Conservation (phyloP, 2,329 filamentous ascomycete species). For the Pseudogymnoascus sp. region DNA sequence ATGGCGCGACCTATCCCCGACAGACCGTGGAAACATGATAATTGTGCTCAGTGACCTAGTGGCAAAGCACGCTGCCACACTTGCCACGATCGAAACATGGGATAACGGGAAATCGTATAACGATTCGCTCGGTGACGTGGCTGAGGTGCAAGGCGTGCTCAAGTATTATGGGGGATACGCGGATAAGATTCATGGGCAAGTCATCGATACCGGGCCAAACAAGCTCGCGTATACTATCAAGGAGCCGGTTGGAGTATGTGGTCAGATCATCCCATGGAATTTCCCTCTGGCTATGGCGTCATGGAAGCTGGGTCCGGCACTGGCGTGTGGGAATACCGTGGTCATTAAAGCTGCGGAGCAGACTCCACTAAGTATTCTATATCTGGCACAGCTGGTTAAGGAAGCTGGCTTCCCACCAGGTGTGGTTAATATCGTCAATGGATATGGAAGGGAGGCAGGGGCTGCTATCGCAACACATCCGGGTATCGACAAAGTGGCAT, state of each 20-base stretch:
- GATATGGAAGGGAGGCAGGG: conserved; percentile 62
- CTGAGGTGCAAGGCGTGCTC: conserved; percentile 60
- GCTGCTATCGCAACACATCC: conserved; percentile 57
- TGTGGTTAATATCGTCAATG: conserved; percentile 59
- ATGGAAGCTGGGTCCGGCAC: conserved; percentile 62
- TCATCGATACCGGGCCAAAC: conserved; percentile 57
- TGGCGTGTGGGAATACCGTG: conserved; percentile 54
- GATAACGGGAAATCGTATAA: conserved; percentile 81
- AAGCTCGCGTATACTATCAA: conserved; percentile 64
- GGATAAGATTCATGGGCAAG: conserved; percentile 66
- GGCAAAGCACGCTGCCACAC: conserved; percentile 69
- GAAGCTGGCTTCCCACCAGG: conserved; percentile 61
- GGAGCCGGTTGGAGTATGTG: conserved; percentile 63
- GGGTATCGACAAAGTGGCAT: conserved; percentile 61
- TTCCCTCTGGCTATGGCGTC: conserved; percentile 59
- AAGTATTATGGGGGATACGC: conserved; percentile 77
- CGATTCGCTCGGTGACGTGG: conserved; percentile 71
- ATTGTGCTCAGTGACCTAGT: conserved; percentile 63
- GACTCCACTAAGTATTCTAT: conserved; percentile 52
- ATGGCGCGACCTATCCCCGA: conserved; percentile 63
- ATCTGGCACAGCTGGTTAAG: conserved; percentile 49
- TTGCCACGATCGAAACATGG: conserved; percentile 78
- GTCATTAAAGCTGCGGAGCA: conserved; percentile 58
- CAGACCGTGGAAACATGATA: conserved; percentile 63
- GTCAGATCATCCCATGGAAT: conserved; percentile 70